Percentiles rank a stretch among this genome's conserved stretches.
Conservation (phyloP, 2,329 filamentous ascomycete species). For the Mariannaea elegans region DNA sequence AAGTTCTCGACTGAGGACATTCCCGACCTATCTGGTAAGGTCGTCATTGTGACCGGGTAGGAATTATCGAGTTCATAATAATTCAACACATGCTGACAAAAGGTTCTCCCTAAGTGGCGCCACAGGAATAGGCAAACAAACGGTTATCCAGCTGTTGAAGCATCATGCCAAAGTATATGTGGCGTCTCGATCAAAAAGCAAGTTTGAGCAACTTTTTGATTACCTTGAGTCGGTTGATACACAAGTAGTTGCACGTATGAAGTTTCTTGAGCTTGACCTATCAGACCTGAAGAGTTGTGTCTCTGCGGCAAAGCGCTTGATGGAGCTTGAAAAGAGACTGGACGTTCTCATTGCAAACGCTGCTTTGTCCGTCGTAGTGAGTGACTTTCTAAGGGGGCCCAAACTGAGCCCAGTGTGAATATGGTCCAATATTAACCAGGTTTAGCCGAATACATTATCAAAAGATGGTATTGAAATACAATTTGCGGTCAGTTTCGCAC, state of each 20-base stretch:
- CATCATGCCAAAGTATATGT: neutral
- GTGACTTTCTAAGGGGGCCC: neutral
- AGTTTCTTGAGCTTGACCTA: neutral
- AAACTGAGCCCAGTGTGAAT: no score
- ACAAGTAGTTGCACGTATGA: neutral
- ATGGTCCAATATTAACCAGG: neutral
- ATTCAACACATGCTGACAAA: neutral
- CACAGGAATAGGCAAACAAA: slow-evolving; percentile 1
- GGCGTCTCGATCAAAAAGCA: neutral
- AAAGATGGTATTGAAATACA: slow-evolving; percentile 2
- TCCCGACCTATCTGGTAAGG: neutral
- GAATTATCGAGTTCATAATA: neutral
- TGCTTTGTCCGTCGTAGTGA: neutral
- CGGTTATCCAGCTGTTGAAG: neutral
- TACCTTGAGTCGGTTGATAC: neutral
- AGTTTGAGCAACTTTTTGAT: neutral
- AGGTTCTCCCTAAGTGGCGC: neutral
- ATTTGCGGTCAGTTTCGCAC: neutral
- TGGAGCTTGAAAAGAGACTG: neutral
- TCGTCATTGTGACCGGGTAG: neutral
- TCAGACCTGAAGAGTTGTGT: neutral
- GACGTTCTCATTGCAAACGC: neutral
- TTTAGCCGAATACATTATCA: neutral
- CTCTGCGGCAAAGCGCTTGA: neutral
- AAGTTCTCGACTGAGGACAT: neutral